phyloP scores from a whole-genome alignment of 192 early-diverging fungal species.

The Spinellus fusiger region DNA sequence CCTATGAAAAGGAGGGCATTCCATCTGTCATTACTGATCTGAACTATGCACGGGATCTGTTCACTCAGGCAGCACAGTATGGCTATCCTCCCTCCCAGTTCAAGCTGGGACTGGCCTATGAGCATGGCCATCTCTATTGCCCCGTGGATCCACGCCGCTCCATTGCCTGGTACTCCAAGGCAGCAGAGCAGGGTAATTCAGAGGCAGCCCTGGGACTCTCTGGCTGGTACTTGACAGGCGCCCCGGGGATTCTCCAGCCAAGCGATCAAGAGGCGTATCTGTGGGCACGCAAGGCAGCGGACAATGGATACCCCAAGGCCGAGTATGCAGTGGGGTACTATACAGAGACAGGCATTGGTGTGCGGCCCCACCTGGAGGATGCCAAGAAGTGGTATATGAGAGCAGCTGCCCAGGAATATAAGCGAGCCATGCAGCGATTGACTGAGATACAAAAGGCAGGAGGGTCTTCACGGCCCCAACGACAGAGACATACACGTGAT shows the following conservation, averaged over 20 bases:
- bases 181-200: constrained; percentile 85
- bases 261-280: constrained; percentile 93
- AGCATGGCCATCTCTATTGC: constrained; percentile 87
- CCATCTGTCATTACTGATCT: constrained; percentile 74
- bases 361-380: constrained; percentile 67
- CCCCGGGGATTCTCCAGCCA: constrained; percentile 78
- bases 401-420: constrained; percentile 79
- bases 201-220: constrained; percentile 92
- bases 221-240: constrained; percentile 93
- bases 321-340: constrained; percentile 97
- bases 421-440: constrained; percentile 74
- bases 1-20: constrained; percentile 71
- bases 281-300: constrained; percentile 95
- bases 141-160: constrained; percentile 83
- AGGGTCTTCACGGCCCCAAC: not conserved
- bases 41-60: constrained; percentile 85
- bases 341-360: constrained; percentile 85
- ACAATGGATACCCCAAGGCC: constrained; percentile 88
- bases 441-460: constrained; percentile 63
- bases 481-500: constrained; percentile 20
- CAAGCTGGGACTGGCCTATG: constrained; percentile 86
- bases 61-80: constrained; percentile 85
- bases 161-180: constrained; percentile 93
- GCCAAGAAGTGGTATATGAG: constrained; percentile 83
- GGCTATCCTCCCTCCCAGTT: constrained; percentile 93